Evolutionary conservation across 2,329 filamentous ascomycete genomes (phyloP).

Genomic region (Fusarium sp.): DNA sequence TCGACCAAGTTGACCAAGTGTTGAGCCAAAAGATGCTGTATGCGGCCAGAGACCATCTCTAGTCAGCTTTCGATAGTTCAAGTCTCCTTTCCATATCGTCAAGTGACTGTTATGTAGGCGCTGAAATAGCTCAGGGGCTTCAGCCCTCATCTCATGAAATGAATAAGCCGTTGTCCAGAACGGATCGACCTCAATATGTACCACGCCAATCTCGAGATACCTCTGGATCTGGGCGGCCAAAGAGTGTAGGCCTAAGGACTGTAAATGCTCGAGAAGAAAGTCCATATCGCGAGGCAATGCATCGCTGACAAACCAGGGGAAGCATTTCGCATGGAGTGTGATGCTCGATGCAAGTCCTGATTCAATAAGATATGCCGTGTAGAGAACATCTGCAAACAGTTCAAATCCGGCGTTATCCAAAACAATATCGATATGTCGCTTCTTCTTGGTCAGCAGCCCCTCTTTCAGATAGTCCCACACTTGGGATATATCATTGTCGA

Average conservation of each 20-base stretch:
- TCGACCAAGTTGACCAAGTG: constrained; percentile 3
- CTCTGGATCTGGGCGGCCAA: neutral
- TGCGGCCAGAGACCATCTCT: constrained; percentile 14
- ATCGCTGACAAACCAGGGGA: constrained; percentile 13
- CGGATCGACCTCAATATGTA: constrained; percentile 5
- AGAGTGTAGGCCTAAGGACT: neutral
- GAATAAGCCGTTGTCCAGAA: constrained; percentile 15
- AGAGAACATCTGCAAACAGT: constrained; percentile 10
- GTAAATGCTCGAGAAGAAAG: constrained; percentile 1
- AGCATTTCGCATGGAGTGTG: constrained; percentile 1
- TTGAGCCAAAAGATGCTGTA: constrained; percentile 6
- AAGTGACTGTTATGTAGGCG: neutral
- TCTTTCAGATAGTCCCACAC: constrained; percentile 7
- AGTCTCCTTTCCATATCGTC: constrained; percentile 18
- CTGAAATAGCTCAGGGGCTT: constrained; percentile 2
- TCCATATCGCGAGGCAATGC: neutral
- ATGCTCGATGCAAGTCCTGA: constrained; percentile 2
- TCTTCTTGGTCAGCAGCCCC: rapidly evolving
- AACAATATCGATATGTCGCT: constrained; percentile 9
- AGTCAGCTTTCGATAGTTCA: constrained; percentile 21
- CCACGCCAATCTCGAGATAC: neutral
- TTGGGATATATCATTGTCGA: constrained; percentile 2
- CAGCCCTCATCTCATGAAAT: constrained; percentile 3
- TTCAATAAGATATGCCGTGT: constrained; percentile 8
- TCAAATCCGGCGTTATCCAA: constrained; percentile 20